Evolutionary conservation across 2,329 filamentous ascomycete species (phyloP), one percentile per base, ranked within the genome.

Genomic region (Colletotrichum tofieldiae): DNA sequence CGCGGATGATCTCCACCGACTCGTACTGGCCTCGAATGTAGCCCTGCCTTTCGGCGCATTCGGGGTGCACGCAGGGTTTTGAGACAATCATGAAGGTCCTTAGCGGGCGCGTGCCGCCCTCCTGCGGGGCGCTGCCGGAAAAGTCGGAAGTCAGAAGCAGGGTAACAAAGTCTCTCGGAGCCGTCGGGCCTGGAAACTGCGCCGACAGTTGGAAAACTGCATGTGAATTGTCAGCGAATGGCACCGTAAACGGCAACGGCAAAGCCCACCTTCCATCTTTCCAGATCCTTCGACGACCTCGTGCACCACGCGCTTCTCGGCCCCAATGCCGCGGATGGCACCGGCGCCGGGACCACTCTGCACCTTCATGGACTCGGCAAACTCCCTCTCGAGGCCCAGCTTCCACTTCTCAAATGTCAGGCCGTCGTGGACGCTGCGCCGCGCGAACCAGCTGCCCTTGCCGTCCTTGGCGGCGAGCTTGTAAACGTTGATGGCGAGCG

Each of bases 21-120:
- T 98, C 95, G 77, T 98, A 98, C 74, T 92, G 88, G 3, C 95
- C 96, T 51, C 94, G 89, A 60, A 98, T 93, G 79, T 92, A 96
- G 20, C 93, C 94, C 71, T 89, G 84, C 12, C 92, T 87, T 16
- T 88, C 87, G 26, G 92, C 91, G 43, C 93, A 92, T 71, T 94
- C 90, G 0, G 92, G 91, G 79, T 98, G 95, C 26, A 88, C 82
- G 77, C 94, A 93, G 1, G 96, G 96, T 80, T 93, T 95, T 2
- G 95, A 98, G 3, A 98, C 89, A 65, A 98, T 89, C 87, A 98
- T 94, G 80, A 92, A 97, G 78, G 95, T 93, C 74, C 93, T 90
- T 81, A 82, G 82, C 39, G 90, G 88, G 81, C 70, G 81, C 65
- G 79, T 80, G 51, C 51, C 60, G 11, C 68, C 75, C 39, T 73